phyloP scores from a whole-genome alignment of 2,329 filamentous ascomycete genomes.

The Trichoderma arundinaceum region DNA sequence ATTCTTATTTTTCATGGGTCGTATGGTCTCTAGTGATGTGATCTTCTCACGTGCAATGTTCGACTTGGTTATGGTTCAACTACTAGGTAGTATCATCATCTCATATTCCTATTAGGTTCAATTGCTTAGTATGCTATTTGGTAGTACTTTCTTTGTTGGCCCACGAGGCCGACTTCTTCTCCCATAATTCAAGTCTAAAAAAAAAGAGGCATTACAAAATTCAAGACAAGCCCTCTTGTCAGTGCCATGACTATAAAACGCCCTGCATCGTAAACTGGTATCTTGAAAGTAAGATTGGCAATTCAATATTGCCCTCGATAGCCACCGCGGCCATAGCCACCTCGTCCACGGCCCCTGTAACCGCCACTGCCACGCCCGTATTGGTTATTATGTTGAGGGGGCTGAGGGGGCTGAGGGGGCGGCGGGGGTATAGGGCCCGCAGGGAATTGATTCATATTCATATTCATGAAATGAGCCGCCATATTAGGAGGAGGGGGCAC shows the following conservation, averaged over 20 bases:
- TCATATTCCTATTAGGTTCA: background rate
- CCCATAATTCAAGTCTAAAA: constrained; percentile 2
- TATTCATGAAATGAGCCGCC: constrained; percentile 36
- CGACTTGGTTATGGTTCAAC: no score
- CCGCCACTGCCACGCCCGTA: constrained; percentile 39
- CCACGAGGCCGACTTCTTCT: background rate
- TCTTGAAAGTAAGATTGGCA: background rate
- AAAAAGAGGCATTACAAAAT: background rate
- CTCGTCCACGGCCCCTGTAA: constrained; percentile 41
- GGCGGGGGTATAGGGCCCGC: constrained; percentile 22
- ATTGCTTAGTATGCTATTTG: background rate
- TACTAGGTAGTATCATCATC: background rate
- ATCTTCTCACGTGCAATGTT: background rate
- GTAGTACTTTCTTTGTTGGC: background rate
- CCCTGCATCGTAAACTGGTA: constrained; percentile 4
- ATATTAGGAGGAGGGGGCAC: constrained; percentile 31
- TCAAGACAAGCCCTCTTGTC: background rate
- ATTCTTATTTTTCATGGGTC: constrained; percentile 9
- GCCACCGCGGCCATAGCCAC: constrained; percentile 44
- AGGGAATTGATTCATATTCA: constrained; percentile 36
- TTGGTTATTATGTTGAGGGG: constrained; percentile 36
- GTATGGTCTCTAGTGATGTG: background rate
- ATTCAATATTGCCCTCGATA: constrained; percentile 33
- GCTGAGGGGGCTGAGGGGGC: constrained; percentile 32
- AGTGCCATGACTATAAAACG: background rate